Percentiles rank a stretch among this genome's conserved stretches.
Evolutionary conservation across 75 land plant species (phyloP).

Genomic region (Larix kaempferi): DNA sequence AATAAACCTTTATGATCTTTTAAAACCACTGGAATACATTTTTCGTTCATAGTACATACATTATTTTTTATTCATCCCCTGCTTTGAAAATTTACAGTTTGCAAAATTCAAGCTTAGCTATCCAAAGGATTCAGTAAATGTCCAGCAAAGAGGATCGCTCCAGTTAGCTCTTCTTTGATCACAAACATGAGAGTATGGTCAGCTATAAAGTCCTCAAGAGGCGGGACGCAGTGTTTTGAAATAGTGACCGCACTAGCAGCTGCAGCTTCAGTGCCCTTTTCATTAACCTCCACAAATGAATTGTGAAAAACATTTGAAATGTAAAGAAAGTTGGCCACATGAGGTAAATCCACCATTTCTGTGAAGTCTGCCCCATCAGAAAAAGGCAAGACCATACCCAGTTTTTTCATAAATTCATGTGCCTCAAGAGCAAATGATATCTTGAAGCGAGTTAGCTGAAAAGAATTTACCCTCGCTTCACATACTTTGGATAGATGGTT

Average conservation of each 20-base stretch:
- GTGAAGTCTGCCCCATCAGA: constrained; percentile 52
- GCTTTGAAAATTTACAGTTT: neutral
- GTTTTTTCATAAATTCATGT: constrained; percentile 38
- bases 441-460: constrained; percentile 80
- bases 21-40: too few species aligned
- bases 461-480: constrained; percentile 42
- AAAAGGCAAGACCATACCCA: constrained; percentile 73
- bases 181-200: constrained; percentile 86
- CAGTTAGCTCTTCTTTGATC: constrained; percentile 75
- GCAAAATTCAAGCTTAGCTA: neutral
- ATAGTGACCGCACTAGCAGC: constrained; percentile 60
- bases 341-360: constrained; percentile 66
- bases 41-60: too few species aligned
- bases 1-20: too few species aligned
- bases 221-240: constrained; percentile 10
- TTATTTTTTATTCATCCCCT: neutral
- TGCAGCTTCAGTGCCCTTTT: constrained; percentile 98
- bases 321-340: too few species aligned
- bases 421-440: constrained; percentile 66
- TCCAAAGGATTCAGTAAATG: constrained; percentile 25
- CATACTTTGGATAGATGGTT: constrained; percentile 27
- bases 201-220: constrained; percentile 66
- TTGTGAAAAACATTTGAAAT: constrained; percentile 79
- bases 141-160: constrained; percentile 70
- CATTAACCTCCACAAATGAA: constrained; percentile 87